These are phyloP conservation scores for Aurinia saxatilis DNA, from an alignment of 345 rosid species.

Conservation along the genomic window DNA sequence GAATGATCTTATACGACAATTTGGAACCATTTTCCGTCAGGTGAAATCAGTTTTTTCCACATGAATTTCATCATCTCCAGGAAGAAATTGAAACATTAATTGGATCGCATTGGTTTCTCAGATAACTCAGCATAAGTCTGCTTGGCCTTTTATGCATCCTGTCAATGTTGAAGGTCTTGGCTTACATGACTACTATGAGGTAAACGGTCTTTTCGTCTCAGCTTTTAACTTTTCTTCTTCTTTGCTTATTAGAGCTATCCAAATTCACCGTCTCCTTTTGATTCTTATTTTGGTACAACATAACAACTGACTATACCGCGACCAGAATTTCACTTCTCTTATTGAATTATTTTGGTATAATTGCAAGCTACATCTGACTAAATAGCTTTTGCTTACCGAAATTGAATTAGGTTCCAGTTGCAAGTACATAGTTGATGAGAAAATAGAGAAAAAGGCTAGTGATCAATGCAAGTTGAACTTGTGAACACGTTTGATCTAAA, in stretches of 20 bases:
- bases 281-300: not conserved
- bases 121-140: constrained; percentile 87
- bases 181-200: constrained; percentile 81
- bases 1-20: constrained; percentile 89
- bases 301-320: not conserved
- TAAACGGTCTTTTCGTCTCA: constrained; percentile 18
- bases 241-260: not conserved
- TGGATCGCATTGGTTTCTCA: constrained; percentile 26
- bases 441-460: not conserved
- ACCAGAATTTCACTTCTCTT: not conserved
- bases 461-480: constrained; percentile 6
- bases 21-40: constrained; percentile 64
- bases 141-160: constrained; percentile 86
- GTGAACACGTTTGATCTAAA: not conserved
- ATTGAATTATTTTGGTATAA: not conserved
- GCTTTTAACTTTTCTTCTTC: not conserved
- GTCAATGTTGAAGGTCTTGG: constrained; percentile 88
- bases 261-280: not conserved
- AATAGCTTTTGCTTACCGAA: not conserved
- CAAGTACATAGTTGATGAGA: not conserved
- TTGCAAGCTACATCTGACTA: not conserved
- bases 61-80: not conserved
- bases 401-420: not conserved
- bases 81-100: not conserved
- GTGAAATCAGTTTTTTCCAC: constrained; percentile 11